These are phyloP conservation scores for Cladophialophora exuberans DNA, from an alignment of 2,329 filamentous ascomycete genomes.

Conservation along the genomic window DNA sequence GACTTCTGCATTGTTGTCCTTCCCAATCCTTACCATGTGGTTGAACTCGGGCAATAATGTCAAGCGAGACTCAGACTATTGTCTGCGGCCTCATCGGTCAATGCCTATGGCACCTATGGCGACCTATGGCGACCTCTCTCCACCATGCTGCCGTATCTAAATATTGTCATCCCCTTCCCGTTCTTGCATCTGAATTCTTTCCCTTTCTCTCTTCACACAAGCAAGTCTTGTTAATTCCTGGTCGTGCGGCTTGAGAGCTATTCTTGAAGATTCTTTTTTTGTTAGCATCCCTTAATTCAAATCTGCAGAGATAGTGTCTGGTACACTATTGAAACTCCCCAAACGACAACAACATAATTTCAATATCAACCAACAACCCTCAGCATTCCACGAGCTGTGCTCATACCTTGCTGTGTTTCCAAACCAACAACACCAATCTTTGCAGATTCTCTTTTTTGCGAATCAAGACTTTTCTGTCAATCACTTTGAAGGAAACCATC, in stretches of 20 bases:
- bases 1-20: constrained; percentile 11
- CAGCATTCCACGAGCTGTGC: constrained; percentile 26
- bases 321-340: constrained; percentile 28
- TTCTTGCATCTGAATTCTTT: constrained; percentile 13
- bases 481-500: constrained; percentile 24
- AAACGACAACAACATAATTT: constrained; percentile 9
- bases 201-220: constrained; percentile 31
- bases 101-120: too few relatives aligned
- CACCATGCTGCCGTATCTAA: constrained; percentile 29
- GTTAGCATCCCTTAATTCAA: constrained; percentile 13
- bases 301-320: constrained; percentile 29
- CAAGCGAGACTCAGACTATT: constrained; percentile 5
- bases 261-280: constrained; percentile 30
- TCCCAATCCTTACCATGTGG: constrained; percentile 18
- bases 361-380: constrained; percentile 17
- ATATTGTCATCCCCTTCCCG: constrained; percentile 32
- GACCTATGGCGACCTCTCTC: constrained; percentile 11
- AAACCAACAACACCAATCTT: constrained; percentile 20
- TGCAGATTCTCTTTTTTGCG: constrained; percentile 20
- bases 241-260: constrained; percentile 31
- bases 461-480: constrained; percentile 22
- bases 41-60: constrained; percentile 16
- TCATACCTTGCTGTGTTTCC: constrained; percentile 22
- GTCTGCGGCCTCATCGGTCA: constrained; percentile 15
- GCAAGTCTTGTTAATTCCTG: constrained; percentile 37